Conservation (phyloP, 2,329 filamentous ascomycete species). For the Zasmidium citrigriseum region DNA sequence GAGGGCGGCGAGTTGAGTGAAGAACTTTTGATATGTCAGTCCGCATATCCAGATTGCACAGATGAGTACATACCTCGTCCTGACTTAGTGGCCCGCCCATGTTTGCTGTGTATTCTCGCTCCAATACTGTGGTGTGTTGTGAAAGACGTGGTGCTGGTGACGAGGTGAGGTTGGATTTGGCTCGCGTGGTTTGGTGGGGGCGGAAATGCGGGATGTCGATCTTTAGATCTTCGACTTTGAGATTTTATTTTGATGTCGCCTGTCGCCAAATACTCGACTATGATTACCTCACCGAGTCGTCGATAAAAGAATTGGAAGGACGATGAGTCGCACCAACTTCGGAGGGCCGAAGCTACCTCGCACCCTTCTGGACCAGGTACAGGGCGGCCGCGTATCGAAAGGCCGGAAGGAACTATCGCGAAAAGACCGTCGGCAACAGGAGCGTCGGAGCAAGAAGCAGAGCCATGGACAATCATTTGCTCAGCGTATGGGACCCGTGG, state of each 20-base stretch:
- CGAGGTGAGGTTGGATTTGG: constrained; percentile 11
- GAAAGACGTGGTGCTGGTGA: background rate
- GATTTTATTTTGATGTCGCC: background rate
- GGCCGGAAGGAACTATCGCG: constrained; percentile 24
- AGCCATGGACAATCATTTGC: too few relatives aligned
- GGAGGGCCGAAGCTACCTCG: constrained; percentile 48
- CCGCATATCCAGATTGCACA: background rate
- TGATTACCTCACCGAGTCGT: background rate
- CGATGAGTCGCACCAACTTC: constrained; percentile 29
- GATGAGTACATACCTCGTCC: constrained; percentile 54
- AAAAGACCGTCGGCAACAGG: constrained; percentile 60
- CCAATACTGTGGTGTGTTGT: background rate
- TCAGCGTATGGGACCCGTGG: too few relatives aligned
- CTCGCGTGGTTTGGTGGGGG: constrained; percentile 1
- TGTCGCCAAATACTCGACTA: background rate
- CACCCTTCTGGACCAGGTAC: constrained; percentile 46
- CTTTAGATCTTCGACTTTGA: background rate
- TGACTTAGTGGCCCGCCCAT: constrained; percentile 48
- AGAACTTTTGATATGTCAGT: constrained; percentile 61
- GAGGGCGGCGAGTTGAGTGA: constrained; percentile 66
- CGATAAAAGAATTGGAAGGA: too few relatives aligned
- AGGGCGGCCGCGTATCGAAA: constrained; percentile 24
- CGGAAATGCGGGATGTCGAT: background rate
- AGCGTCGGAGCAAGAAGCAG: constrained; percentile 66
- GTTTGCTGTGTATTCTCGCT: background rate